phyloP scores from a whole-genome alignment of 305 asterid species.

The Withania somnifera region DNA sequence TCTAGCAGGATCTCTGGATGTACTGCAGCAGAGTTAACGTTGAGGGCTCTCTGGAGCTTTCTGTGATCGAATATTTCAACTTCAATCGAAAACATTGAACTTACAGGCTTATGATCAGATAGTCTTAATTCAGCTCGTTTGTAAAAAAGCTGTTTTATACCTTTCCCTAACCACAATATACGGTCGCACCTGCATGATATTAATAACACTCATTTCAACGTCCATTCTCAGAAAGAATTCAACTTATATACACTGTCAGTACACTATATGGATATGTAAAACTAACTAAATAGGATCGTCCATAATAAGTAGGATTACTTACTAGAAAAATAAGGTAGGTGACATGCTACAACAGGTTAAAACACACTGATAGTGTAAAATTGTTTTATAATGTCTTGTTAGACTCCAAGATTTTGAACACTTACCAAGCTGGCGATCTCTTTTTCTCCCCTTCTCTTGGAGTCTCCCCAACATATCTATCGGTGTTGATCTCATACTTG shows the following conservation, averaged over 20 bases:
- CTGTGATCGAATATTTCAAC: conserved; percentile 73
- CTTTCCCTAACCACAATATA: conserved; percentile 82
- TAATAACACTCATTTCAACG: not conserved
- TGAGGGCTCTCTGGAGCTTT: conserved; percentile 75
- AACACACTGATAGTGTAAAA: not conserved
- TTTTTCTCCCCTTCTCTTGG: conserved; percentile 81
- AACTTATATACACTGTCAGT: not conserved
- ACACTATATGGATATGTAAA: not conserved
- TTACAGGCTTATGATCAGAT: conserved; percentile 89
- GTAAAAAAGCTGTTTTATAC: conserved; percentile 65
- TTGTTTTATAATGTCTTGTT: not conserved
- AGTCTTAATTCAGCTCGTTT: conserved; percentile 48
- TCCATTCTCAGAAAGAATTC: not conserved
- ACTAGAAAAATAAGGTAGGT: not conserved
- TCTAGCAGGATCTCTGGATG: conserved; percentile 42
- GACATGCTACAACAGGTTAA: not conserved
- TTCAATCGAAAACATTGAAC: conserved; percentile 53
- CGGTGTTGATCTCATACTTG: conserved; percentile 69
- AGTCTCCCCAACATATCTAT: conserved; percentile 53
- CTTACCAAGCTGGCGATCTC: conserved; percentile 94
- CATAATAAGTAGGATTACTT: not conserved
- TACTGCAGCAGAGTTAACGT: conserved; percentile 44
- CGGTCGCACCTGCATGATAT: conserved; percentile 77
- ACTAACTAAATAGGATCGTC: not conserved
- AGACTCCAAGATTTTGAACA: not conserved